Evolutionary conservation across 345 rosid genomes (phyloP).

Genomic region (Salix udensis): DNA sequence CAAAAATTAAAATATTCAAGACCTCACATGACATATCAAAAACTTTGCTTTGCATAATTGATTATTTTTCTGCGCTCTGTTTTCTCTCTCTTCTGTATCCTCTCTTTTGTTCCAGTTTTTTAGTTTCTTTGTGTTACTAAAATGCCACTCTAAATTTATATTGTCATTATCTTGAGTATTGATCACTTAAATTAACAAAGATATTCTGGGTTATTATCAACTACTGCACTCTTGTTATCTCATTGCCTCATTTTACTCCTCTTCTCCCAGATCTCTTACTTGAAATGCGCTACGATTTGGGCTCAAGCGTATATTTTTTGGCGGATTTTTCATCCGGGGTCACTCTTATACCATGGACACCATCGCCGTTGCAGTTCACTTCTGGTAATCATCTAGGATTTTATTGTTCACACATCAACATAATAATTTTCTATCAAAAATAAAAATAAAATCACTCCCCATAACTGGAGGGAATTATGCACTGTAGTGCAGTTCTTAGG

Average conservation of each 20-base stretch:
- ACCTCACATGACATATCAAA: background rate
- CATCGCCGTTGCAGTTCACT: constrained; percentile 92
- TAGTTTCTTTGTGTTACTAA: background rate
- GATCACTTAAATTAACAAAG: background rate
- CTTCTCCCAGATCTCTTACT: constrained; percentile 66
- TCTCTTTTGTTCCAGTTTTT: background rate
- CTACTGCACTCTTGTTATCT: background rate
- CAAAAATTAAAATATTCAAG: background rate
- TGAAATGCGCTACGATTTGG: constrained; percentile 96
- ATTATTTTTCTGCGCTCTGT: background rate
- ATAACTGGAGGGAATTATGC: background rate
- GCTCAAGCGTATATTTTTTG: constrained; percentile 87
- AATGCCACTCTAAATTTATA: background rate
- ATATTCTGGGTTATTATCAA: background rate
- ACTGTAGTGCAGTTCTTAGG: background rate
- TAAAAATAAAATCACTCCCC: background rate
- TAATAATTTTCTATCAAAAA: background rate
- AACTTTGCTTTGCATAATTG: background rate
- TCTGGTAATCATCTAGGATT: constrained; percentile 53
- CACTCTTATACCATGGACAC: constrained; percentile 99
- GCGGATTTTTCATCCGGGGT: constrained; percentile 95
- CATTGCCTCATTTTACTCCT: background rate
- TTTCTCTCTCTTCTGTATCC: background rate
- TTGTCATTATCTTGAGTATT: background rate
- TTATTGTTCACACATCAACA: background rate